Conservation (phyloP, 192 early-diverging fungal species). For the Umbelopsis isabellina region DNA sequence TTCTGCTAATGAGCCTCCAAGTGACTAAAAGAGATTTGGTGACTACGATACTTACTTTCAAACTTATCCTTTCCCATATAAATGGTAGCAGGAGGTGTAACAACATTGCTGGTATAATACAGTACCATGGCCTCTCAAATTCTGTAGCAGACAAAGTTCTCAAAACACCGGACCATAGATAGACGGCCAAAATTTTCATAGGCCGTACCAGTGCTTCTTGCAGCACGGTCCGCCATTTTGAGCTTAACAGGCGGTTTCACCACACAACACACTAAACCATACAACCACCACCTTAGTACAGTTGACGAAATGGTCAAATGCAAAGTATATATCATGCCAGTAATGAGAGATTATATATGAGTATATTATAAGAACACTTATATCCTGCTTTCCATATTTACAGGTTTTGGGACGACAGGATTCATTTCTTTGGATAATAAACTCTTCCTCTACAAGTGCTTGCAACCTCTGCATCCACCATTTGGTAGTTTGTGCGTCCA, state of each 20-base stretch:
- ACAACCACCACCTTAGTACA: no score
- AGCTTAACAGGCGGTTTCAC: no score
- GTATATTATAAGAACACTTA: no score
- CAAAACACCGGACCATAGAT: no score
- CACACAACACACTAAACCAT: no score
- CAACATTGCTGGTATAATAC: constrained; percentile 73
- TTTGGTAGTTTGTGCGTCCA: constrained; percentile 38
- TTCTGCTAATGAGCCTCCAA: neutral
- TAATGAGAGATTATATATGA: no score
- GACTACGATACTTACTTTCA: constrained; percentile 68
- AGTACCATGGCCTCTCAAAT: constrained; percentile 59
- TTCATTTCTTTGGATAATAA: constrained; percentile 38
- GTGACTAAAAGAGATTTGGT: neutral
- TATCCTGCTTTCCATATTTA: neutral
- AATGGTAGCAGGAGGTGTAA: constrained; percentile 73
- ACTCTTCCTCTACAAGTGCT: constrained; percentile 39
- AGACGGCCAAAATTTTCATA: no score
- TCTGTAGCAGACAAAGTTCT: neutral
- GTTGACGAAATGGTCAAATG: no score
- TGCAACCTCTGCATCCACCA: constrained; percentile 27
- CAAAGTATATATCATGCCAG: no score
- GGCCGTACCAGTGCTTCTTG: no score
- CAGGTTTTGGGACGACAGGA: neutral
- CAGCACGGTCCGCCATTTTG: no score
- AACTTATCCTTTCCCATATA: constrained; percentile 99